Conservation (phyloP, 345 rosid species). For the Abelmoschus esculentus region DNA sequence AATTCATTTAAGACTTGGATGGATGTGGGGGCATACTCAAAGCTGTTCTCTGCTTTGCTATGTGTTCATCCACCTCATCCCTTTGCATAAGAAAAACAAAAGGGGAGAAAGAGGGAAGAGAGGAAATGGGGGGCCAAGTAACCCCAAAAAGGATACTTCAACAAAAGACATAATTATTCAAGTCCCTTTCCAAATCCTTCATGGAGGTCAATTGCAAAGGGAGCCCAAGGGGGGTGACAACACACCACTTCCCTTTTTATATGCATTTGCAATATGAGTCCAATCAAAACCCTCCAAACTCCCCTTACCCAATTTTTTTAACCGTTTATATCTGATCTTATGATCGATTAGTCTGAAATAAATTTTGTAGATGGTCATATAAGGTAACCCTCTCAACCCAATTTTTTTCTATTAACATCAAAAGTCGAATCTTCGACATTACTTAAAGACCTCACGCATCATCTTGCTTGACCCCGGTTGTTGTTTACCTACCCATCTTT, state of each 20-base stretch:
- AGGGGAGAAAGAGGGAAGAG: not conserved
- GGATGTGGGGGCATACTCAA: slow-evolving; percentile 30
- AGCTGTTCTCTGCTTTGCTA: slow-evolving; percentile 8
- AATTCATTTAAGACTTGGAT: slow-evolving; percentile 7
- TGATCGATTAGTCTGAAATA: no score
- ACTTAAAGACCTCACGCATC: no score
- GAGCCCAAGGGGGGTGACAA: slow-evolving; percentile 17
- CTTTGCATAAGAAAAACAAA: slow-evolving; percentile 14
- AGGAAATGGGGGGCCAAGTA: slow-evolving; percentile 14
- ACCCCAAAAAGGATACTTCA: slow-evolving; percentile 14
- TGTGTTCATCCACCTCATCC: slow-evolving; percentile 19
- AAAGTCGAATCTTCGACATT: no score
- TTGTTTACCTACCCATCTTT: not conserved
- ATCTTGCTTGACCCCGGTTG: no score
- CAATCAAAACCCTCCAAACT: slow-evolving; percentile 10
- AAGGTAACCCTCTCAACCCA: no score
- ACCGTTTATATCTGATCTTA: no score
- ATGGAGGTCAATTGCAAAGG: slow-evolving; percentile 24
- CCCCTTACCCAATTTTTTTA: not conserved
- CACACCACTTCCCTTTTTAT: slow-evolving; percentile 33
- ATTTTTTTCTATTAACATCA: no score
- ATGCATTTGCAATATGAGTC: slow-evolving; percentile 29
- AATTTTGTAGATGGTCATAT: no score
- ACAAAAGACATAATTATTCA: slow-evolving; percentile 32
- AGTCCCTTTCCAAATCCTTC: slow-evolving; percentile 19